Evolutionary conservation across 1,284 basidiomycete species (phyloP).

Genomic region (Ustanciosporium gigantosporum): DNA sequence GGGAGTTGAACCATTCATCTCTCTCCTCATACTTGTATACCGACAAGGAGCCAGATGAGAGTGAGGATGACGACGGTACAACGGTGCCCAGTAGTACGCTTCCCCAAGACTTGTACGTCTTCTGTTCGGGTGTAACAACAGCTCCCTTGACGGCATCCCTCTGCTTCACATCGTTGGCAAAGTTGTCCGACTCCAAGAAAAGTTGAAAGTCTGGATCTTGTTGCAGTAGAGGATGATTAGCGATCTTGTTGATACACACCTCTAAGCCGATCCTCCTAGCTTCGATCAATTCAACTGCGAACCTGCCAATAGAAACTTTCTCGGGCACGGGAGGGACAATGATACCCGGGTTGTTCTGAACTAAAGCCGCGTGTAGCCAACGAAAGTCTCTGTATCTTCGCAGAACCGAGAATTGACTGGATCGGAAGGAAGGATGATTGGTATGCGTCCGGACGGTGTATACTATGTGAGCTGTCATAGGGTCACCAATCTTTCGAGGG

Average conservation of each 20-base stretch:
- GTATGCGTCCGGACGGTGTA: constrained; percentile 63
- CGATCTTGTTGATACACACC: constrained; percentile 62
- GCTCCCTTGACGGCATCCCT: constrained; percentile 63
- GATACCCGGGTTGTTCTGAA: constrained; percentile 90
- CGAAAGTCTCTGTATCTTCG: constrained; percentile 95
- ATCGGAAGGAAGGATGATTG: constrained; percentile 40
- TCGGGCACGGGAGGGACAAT: constrained; percentile 95
- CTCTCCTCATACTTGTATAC: constrained; percentile 87
- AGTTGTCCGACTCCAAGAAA: constrained; percentile 62
- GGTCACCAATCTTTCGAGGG: constrained; percentile 57
- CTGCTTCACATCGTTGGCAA: constrained; percentile 68
- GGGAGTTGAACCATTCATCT: constrained; percentile 95
- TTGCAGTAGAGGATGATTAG: constrained; percentile 62
- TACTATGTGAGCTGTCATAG: constrained; percentile 57
- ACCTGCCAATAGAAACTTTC: constrained; percentile 77
- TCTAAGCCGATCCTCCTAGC: constrained; percentile 61
- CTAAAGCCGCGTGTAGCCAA: constrained; percentile 90
- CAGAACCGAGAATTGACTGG: constrained; percentile 69
- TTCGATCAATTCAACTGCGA: constrained; percentile 62
- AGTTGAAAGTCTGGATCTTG: constrained; percentile 62
- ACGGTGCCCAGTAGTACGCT: constrained; percentile 22
- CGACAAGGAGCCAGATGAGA: constrained; percentile 24
- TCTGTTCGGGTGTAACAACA: constrained; percentile 57
- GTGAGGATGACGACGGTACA: constrained; percentile 40
- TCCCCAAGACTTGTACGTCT: constrained; percentile 52